These are phyloP conservation scores for Brassica juncea DNA, from an alignment of 345 rosid species.

Conservation along the genomic window DNA sequence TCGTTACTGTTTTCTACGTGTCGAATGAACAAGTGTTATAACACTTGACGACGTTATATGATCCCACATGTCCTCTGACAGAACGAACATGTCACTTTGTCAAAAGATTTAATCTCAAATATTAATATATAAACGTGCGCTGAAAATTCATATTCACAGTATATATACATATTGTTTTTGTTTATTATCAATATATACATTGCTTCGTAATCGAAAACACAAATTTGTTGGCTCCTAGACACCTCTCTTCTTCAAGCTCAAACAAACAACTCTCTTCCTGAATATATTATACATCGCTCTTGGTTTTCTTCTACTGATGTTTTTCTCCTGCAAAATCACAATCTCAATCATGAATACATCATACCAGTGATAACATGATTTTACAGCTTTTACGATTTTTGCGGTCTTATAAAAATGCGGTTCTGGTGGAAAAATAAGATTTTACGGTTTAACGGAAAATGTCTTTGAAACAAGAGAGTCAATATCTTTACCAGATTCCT, in stretches of 20 bases:
- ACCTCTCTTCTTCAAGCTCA: conserved; percentile 7
- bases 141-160: not conserved
- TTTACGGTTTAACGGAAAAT: no score
- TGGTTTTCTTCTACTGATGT: conserved; percentile 23
- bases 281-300: not conserved
- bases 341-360: not conserved
- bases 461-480: not conserved
- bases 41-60: not conserved
- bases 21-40: not conserved
- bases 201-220: not conserved
- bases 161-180: conserved; percentile 8
- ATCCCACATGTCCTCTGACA: not conserved
- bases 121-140: not conserved
- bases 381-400: not conserved
- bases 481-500: conserved; percentile 25
- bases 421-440: no score
- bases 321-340: conserved; percentile 23
- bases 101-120: not conserved
- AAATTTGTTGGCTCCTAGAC: not conserved
- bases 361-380: not conserved
- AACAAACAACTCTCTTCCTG: not conserved
- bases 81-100: conserved; percentile 6
- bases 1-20: conserved; percentile 23
- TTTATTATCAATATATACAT: conserved; percentile 3
- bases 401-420: no score